phyloP scores from a whole-genome alignment of 352 stramenopile species.

The Globisporangium lucens region DNA sequence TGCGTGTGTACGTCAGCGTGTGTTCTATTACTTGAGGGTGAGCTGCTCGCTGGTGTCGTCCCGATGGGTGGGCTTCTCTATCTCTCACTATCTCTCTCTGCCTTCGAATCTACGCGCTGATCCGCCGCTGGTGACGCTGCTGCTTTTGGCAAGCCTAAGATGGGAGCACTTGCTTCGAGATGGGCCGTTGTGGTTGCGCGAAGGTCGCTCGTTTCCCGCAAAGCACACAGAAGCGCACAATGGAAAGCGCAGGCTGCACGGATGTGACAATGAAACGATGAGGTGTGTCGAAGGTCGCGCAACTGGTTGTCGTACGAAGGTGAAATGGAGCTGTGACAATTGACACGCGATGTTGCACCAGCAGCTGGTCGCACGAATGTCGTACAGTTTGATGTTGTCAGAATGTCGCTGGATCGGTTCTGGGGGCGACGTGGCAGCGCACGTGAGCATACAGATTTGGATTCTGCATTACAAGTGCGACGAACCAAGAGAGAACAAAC shows the following conservation, averaged over 20 bases:
- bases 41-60: neutral
- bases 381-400: neutral
- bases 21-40: neutral
- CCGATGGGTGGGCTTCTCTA: neutral
- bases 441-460: neutral
- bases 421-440: neutral
- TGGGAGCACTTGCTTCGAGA: neutral
- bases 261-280: constrained; percentile 6
- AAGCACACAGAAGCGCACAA: neutral
- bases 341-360: neutral
- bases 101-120: constrained; percentile 4
- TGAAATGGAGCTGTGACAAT: neutral
- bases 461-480: constrained; percentile 4
- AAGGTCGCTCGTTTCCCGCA: constrained; percentile 5
- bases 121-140: neutral
- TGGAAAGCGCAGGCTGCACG: constrained; percentile 3
- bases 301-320: neutral
- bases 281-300: neutral
- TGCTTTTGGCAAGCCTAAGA: neutral
- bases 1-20: neutral
- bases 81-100: neutral
- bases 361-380: neutral
- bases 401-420: neutral
- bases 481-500: neutral
- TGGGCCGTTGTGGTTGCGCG: constrained; percentile 2